Conservation (phyloP, 805 yeast genomes). For the Candida tallmaniae region DNA sequence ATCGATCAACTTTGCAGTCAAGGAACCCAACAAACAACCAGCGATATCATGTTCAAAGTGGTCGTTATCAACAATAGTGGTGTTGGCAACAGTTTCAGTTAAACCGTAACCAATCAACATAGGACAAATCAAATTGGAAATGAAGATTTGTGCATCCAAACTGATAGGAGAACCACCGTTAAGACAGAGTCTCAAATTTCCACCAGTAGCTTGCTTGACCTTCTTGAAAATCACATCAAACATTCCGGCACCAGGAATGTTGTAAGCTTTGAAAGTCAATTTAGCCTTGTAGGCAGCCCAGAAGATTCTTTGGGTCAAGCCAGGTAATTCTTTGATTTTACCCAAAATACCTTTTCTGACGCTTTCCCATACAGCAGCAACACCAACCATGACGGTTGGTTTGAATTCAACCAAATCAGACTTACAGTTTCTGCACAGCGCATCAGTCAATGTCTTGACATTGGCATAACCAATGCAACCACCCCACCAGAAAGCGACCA, state of each 20-base stretch:
- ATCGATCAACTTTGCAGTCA: slow-evolving; percentile 85
- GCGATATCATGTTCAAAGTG: slow-evolving; percentile 70
- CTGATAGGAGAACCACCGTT: slow-evolving; percentile 95
- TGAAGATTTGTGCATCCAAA: slow-evolving; percentile 73
- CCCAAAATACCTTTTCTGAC: slow-evolving; percentile 87
- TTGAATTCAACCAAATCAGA: slow-evolving; percentile 84
- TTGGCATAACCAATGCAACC: slow-evolving; percentile 83
- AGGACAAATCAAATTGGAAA: slow-evolving; percentile 72
- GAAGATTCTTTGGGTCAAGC: slow-evolving; percentile 69
- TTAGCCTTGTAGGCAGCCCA: slow-evolving; percentile 87
- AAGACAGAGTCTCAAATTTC: slow-evolving; percentile 63
- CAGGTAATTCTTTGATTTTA: slow-evolving; percentile 65
- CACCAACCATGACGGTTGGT: slow-evolving; percentile 97
- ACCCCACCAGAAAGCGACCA: slow-evolving; percentile 83
- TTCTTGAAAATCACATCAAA: slow-evolving; percentile 83
- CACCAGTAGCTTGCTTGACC: slow-evolving; percentile 94
- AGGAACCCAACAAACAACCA: slow-evolving; percentile 78
- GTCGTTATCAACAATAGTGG: slow-evolving; percentile 61
- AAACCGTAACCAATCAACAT: slow-evolving; percentile 94
- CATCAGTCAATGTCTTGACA: slow-evolving; percentile 85
- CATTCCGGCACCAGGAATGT: slow-evolving; percentile 68
- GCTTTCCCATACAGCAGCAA: slow-evolving; percentile 97
- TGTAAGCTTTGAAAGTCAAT: slow-evolving; percentile 53
- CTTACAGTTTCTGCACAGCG: slow-evolving; percentile 74
- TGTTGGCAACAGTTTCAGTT: slow-evolving; percentile 93